Percentiles rank a stretch among this genome's conserved stretches.
Evolutionary conservation across 768 basidiomycete genomes (phyloP).

Genomic region (Podaxis mareebaensis): DNA sequence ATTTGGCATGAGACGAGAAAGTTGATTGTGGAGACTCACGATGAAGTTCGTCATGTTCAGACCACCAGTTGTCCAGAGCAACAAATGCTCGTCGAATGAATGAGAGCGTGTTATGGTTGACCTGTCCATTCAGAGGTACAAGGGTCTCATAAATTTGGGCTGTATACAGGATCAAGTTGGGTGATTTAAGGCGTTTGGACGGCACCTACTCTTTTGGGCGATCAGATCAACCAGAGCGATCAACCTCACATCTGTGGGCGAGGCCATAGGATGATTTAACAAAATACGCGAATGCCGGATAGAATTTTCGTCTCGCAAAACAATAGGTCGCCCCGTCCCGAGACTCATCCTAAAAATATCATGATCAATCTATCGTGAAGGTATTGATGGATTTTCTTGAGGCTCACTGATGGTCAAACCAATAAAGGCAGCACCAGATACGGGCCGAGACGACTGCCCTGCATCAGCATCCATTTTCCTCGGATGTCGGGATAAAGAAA

Average conservation of each 20-base stretch:
- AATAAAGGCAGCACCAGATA: constrained; percentile 93
- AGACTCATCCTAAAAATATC: constrained; percentile 71
- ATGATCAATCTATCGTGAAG: not conserved
- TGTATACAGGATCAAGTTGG: constrained; percentile 29
- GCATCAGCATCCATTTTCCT: constrained; percentile 10
- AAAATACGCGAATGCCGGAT: constrained; percentile 83
- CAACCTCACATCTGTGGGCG: constrained; percentile 86
- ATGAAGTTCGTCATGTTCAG: constrained; percentile 85
- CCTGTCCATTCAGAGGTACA: constrained; percentile 80
- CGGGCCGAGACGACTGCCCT: constrained; percentile 81
- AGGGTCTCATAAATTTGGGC: constrained; percentile 94
- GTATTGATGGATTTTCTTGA: not conserved
- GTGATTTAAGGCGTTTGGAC: not conserved
- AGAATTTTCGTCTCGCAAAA: constrained; percentile 86
- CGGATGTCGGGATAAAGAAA: constrained; percentile 14
- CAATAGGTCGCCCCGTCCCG: constrained; percentile 87
- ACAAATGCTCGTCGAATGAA: constrained; percentile 86
- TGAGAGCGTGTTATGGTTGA: constrained; percentile 80
- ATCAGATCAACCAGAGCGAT: constrained; percentile 89
- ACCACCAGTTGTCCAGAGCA: constrained; percentile 90
- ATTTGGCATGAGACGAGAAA: constrained; percentile 11
- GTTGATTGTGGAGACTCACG: constrained; percentile 39
- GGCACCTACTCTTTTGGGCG: constrained; percentile 77
- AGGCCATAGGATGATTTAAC: constrained; percentile 82
- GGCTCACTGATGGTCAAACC: constrained; percentile 93